Conservation (phyloP, 2,329 filamentous ascomycete species). For the Colletotrichum neosansevieriae region DNA sequence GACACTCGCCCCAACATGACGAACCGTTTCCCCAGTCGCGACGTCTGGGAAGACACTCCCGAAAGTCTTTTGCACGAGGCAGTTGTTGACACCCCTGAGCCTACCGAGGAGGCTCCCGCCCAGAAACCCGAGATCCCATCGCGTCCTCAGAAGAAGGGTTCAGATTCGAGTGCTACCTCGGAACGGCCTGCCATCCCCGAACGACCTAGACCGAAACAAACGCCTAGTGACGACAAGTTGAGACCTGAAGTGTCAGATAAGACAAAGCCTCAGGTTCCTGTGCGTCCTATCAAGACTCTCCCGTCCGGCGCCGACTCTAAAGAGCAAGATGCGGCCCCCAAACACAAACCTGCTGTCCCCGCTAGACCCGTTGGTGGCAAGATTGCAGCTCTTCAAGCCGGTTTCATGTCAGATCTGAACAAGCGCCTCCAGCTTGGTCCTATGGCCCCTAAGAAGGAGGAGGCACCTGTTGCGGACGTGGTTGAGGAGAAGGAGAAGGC, state of each 20-base stretch:
- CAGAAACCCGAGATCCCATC: slow-evolving; percentile 73
- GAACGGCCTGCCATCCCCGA: slow-evolving; percentile 62
- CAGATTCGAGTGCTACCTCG: slow-evolving; percentile 44
- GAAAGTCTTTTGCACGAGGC: slow-evolving; percentile 85
- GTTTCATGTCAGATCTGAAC: slow-evolving; percentile 94
- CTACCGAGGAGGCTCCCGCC: slow-evolving; percentile 53
- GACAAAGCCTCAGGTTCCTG: slow-evolving; percentile 71
- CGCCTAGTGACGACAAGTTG: slow-evolving; percentile 51
- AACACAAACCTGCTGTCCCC: slow-evolving; percentile 87
- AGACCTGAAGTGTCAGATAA: slow-evolving; percentile 63
- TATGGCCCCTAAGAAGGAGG: slow-evolving; percentile 71
- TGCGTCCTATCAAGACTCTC: slow-evolving; percentile 67
- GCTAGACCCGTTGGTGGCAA: slow-evolving; percentile 83
- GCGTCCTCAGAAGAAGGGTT: slow-evolving; percentile 61
- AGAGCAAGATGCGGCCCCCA: slow-evolving; percentile 62
- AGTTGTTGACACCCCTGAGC: slow-evolving; percentile 71
- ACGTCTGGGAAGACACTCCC: slow-evolving; percentile 95
- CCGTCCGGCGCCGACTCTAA: slow-evolving; percentile 56
- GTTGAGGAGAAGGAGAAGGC: slow-evolving; percentile 65
- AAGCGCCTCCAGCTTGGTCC: slow-evolving; percentile 89
- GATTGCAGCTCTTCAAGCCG: slow-evolving; percentile 90
- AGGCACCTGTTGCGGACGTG: slow-evolving; percentile 39
- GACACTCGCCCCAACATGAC: slow-evolving; percentile 68
- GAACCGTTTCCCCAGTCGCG: slow-evolving; percentile 87
- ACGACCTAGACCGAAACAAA: slow-evolving; percentile 65